Evolutionary conservation across 139 green algal genomes (phyloP), one percentile per base, ranked within the genome.

Genomic region (Coccomyxa sp.): DNA sequence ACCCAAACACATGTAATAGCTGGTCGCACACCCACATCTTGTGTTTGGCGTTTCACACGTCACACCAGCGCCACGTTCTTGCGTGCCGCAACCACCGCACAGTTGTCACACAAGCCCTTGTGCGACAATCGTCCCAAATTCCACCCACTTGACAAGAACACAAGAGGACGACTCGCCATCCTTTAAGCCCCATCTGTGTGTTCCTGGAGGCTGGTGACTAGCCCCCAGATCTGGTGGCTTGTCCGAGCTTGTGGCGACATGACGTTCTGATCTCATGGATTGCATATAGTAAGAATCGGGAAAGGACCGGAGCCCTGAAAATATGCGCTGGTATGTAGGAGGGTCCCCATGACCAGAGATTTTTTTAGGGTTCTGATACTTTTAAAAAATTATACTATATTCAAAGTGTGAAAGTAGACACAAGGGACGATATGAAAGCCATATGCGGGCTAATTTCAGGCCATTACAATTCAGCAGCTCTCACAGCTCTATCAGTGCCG

Each of bases 361-460:
- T 71, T 71, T 71, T 71, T 71, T 71, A 25, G 21, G 21, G 1
- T 71, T 71, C 63, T 71, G 63, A 71, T 71, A 71, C 63, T 71
- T 71, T 71, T 71, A 71, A 71, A 51, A 71, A 71, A 71, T 71
- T 71, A 71, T 71, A 71, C 63, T 71, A 71, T 71, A 71, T 71
- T 71, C 63, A 71, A 71, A 71, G 4, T 71, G 10, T 71, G 63
- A 71, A 71, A 71, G 63, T 71, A 71, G 63, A 71, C 63, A 71
- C 63, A 71, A 25, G 21, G 21, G 63, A 71, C 63, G 63, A 71
- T 1, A 71, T 71, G 63, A 71, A 25, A 11, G 63, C 63, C 63
- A 71, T 71, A 71, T 71, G 63, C 63, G 63, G 18, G 18, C 21
- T 71, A 4, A 25, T 71, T 71, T 71, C 63, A 71, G 63, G 63